Evolutionary conservation across 805 yeast species (phyloP).

Genomic region (Starmerella tilneyi): DNA sequence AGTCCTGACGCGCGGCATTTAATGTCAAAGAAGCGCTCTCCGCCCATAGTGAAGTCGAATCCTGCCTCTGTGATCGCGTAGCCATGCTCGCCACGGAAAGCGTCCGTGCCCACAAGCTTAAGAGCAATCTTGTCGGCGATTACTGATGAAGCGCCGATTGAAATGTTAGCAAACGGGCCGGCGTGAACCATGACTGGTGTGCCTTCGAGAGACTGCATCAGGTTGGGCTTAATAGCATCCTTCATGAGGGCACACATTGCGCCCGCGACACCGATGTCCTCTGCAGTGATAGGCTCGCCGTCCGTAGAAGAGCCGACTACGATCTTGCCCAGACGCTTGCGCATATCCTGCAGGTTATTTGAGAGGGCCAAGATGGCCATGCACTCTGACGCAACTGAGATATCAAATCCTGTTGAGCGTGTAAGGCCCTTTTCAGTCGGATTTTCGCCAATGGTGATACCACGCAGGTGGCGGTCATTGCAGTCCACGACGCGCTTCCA

Average conservation of each 20-base stretch:
- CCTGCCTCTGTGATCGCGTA: slow-evolving; percentile 96
- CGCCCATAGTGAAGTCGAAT: slow-evolving; percentile 98
- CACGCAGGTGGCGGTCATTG: slow-evolving; percentile 85
- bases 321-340: slow-evolving; percentile 75
- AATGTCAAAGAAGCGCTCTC: slow-evolving; percentile 92
- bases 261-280: slow-evolving; percentile 91
- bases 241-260: slow-evolving; percentile 88
- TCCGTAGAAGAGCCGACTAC: slow-evolving; percentile 71
- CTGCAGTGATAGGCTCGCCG: slow-evolving; percentile 83
- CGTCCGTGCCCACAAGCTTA: slow-evolving; percentile 68
- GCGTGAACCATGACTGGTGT: slow-evolving; percentile 98
- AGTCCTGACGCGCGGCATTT: slow-evolving; percentile 92
- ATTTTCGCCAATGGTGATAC: slow-evolving; percentile 81
- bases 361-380: slow-evolving; percentile 92
- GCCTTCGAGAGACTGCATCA: slow-evolving; percentile 96
- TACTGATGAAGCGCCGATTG: slow-evolving; percentile 93
- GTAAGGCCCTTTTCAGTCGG: slow-evolving; percentile 84
- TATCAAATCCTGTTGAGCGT: slow-evolving; percentile 86
- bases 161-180: slow-evolving; percentile 95
- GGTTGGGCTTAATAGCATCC: slow-evolving; percentile 90
- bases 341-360: slow-evolving; percentile 67
- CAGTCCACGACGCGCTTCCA: slow-evolving; percentile 91
- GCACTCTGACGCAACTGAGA: slow-evolving; percentile 90
- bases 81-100: slow-evolving; percentile 39
- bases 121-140: slow-evolving; percentile 88